Percentiles rank a stretch among this genome's conserved stretches.
Conservation (phyloP, 1,284 basidiomycete genomes). For the Lentinula novae-zelandiae region DNA sequence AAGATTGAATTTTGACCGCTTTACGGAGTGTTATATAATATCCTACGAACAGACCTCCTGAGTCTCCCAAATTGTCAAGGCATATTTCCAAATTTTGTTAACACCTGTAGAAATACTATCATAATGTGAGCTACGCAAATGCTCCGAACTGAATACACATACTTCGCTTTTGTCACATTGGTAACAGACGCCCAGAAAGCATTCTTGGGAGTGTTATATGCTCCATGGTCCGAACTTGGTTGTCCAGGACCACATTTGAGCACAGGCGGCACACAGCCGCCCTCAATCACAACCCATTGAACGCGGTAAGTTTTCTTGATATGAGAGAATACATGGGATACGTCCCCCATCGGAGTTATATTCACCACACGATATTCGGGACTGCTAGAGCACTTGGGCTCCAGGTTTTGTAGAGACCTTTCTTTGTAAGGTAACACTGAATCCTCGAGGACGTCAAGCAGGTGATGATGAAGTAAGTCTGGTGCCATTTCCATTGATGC, state of each 20-base stretch:
- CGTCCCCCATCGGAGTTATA: slow-evolving; percentile 54
- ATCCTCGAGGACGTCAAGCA: slow-evolving; percentile 37
- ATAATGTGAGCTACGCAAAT: slow-evolving; percentile 2
- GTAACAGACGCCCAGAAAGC: slow-evolving; percentile 48
- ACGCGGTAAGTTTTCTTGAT: slow-evolving; percentile 88
- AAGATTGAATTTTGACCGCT: neutral
- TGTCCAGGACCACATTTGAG: slow-evolving; percentile 7
- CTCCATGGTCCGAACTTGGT: neutral
- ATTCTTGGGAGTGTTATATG: neutral
- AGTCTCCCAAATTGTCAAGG: slow-evolving; percentile 32
- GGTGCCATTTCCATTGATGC: slow-evolving; percentile 30
- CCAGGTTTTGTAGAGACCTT: slow-evolving; percentile 4
- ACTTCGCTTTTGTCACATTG: slow-evolving; percentile 63
- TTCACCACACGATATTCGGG: slow-evolving; percentile 34
- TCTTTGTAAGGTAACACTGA: neutral
- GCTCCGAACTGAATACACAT: slow-evolving; percentile 27
- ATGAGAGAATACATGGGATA: slow-evolving; percentile 87
- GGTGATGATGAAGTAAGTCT: slow-evolving; percentile 35
- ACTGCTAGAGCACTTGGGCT: slow-evolving; percentile 1
- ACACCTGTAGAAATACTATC: slow-evolving; percentile 60
- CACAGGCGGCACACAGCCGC: slow-evolving; percentile 37
- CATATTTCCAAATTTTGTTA: slow-evolving; percentile 54
- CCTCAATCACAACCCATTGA: slow-evolving; percentile 64
- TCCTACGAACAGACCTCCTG: slow-evolving; percentile 2
- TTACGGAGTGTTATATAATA: neutral